phyloP scores from a whole-genome alignment of 495 filamentous ascomycete species.

The Podospora pseudopauciseta region DNA sequence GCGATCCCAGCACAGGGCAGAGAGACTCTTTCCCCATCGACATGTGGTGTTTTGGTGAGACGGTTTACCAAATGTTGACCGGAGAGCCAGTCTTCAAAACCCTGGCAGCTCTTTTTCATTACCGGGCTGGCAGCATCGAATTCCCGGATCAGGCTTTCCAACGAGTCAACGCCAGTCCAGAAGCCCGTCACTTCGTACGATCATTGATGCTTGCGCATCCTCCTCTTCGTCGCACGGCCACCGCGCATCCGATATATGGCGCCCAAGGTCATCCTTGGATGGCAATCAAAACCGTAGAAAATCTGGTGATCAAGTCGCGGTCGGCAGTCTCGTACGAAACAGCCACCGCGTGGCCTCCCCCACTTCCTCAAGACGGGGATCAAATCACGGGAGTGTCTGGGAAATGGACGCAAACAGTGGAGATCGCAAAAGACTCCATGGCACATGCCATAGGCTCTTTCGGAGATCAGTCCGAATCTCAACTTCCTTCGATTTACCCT shows the following conservation, averaged over 20 bases:
- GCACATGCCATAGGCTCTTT: no score
- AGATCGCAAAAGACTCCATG: no score
- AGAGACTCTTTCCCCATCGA: slow-evolving; percentile 5
- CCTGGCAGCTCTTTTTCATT: background rate
- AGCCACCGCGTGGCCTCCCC: background rate
- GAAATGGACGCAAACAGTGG: no score
- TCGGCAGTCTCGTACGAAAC: background rate
- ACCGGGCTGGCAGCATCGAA: background rate
- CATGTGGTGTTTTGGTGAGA: slow-evolving; percentile 15
- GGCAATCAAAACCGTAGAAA: background rate
- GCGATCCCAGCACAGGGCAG: slow-evolving; percentile 1
- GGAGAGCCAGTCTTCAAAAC: background rate
- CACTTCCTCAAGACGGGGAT: background rate
- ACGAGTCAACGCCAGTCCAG: background rate
- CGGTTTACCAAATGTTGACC: slow-evolving; percentile 1
- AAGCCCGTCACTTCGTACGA: background rate
- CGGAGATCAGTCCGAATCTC: no score
- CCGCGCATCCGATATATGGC: background rate
- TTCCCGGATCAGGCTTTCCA: background rate
- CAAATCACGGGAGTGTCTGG: no score
- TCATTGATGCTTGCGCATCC: background rate
- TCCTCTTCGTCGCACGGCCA: background rate
- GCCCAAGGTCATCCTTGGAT: background rate
- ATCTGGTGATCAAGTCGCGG: background rate
- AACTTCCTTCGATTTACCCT: no score